Evolutionary conservation across 2,329 filamentous ascomycete genomes (phyloP), one percentile per base, ranked within the genome.

Genomic region (Tolypocladium capitatum): DNA sequence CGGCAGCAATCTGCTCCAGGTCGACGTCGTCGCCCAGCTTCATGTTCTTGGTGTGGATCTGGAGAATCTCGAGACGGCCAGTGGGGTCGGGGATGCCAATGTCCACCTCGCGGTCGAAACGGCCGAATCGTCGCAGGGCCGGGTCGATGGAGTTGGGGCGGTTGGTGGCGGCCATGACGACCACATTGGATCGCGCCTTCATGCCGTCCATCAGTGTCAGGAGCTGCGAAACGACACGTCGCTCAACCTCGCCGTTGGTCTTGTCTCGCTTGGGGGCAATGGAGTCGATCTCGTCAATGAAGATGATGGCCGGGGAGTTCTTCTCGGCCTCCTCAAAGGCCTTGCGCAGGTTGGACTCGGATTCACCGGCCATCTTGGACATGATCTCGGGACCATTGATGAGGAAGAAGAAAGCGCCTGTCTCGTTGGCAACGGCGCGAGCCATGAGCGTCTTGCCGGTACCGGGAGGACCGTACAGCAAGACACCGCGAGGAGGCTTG

Each of bases 31-130:
- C 92, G 51, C 72, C 89, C 52, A 98, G 81, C 78, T 98, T 98
- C 92, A 98, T 98, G 80, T 98, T 98, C 84, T 98, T 98, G 69
- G 92, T 98, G 79, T 98, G 92, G 58, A 98, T 98, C 70, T 94
- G 88, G 52, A 98, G 83, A 63, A 98, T 97, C 78, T 98, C 92
- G 34, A 98, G 85, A 78, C 92, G 92, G 54, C 92, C 92, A 60
- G 91, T 97, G 46, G 92, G 92, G 72, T 97, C 92, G 47, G 92
- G 92, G 57, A 97, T 94, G 62, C 91, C 90, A 63, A 98, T 96
- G 64, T 98, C 92, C 55, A 98, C 91, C 70, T 97, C 92, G 67
- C 92, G 92, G 67, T 98, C 92, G 74, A 98, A 97, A 70, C 92
- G 92, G 54, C 92, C 92, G 71, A 95, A 97, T 68, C 92, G 91